phyloP scores from a whole-genome alignment of 2,329 filamentous ascomycete genomes.

The Elsinoe perseae region DNA sequence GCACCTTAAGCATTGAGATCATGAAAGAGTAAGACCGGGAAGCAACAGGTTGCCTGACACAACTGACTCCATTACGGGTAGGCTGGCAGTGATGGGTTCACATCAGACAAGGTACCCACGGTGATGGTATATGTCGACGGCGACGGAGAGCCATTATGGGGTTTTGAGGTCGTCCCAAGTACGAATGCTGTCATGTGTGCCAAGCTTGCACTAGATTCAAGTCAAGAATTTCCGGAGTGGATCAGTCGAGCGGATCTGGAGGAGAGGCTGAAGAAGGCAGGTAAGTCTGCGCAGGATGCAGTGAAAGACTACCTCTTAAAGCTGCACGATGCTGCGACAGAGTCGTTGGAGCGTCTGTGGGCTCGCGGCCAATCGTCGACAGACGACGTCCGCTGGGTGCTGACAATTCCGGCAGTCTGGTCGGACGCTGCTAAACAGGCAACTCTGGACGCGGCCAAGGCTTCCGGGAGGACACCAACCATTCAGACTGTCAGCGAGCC shows the following conservation, averaged over 20 bases:
- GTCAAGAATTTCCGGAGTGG: constrained; percentile 73
- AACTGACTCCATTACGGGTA: no score
- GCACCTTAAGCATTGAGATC: constrained; percentile 74
- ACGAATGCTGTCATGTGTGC: constrained; percentile 70
- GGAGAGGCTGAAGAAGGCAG: constrained; percentile 62
- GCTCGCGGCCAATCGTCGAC: constrained; percentile 43
- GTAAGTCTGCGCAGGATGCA: constrained; percentile 70
- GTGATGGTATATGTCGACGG: constrained; percentile 52
- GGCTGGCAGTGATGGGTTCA: constrained; percentile 77
- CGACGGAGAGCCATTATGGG: constrained; percentile 54
- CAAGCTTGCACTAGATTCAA: constrained; percentile 74
- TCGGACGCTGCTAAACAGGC: constrained; percentile 76
- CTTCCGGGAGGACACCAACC: constrained; percentile 67
- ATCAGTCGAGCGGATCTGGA: constrained; percentile 64
- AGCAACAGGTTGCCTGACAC: no score
- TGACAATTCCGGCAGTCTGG: constrained; percentile 79
- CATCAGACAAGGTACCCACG: constrained; percentile 79
- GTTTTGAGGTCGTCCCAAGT: constrained; percentile 73
- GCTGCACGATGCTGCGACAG: constrained; percentile 70
- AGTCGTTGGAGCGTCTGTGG: constrained; percentile 66
- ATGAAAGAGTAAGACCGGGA: constrained; percentile 72
- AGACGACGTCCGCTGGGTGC: constrained; percentile 63
- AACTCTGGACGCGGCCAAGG: constrained; percentile 67
- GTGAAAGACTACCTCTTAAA: constrained; percentile 73
- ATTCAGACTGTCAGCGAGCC: constrained; percentile 76